phyloP scores from a whole-genome alignment of 2,329 filamentous ascomycete genomes.

The Epichloe baconii region DNA sequence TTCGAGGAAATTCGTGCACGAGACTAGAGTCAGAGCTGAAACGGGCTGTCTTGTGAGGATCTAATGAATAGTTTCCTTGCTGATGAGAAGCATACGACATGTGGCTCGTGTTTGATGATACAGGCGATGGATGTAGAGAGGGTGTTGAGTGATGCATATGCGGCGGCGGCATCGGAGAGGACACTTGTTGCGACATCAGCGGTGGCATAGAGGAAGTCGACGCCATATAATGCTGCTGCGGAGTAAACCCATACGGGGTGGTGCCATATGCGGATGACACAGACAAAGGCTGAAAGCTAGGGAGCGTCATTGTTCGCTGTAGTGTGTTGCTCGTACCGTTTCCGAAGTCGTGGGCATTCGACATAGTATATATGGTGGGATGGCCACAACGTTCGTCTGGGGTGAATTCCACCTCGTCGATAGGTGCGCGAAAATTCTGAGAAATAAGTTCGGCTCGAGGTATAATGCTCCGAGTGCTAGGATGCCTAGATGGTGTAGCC shows the following conservation, averaged over 20 bases:
- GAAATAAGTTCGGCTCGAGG: conserved; percentile 47
- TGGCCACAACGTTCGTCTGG: conserved; percentile 4
- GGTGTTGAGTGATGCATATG: conserved; percentile 6
- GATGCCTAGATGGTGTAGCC: conserved; percentile 41
- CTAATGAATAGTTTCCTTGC: conserved; percentile 12
- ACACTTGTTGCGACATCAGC: conserved; percentile 3
- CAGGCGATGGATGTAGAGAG: conserved; percentile 7
- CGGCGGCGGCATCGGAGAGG: neutral
- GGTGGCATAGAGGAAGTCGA: conserved; percentile 2
- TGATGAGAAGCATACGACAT: conserved; percentile 3
- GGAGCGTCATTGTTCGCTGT: conserved; percentile 15
- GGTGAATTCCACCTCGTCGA: conserved; percentile 42
- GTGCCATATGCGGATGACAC: neutral
- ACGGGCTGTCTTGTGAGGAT: conserved; percentile 6
- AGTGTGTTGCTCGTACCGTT: conserved; percentile 8
- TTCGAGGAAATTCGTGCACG: conserved; percentile 12
- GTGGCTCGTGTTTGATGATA: conserved; percentile 1
- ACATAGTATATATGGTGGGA: conserved; percentile 6
- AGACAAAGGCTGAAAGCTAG: conserved; percentile 9
- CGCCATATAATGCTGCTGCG: conserved; percentile 2
- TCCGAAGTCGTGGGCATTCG: conserved; percentile 7
- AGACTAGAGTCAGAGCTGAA: conserved; percentile 9
- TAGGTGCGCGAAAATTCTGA: conserved; percentile 53
- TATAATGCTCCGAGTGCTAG: conserved; percentile 23
- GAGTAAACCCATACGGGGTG: conserved; percentile 7